Percentiles rank a stretch among this genome's conserved stretches.
These are phyloP conservation scores for Clarireedia sp. DNA, from an alignment of 2,329 filamentous ascomycete species.

Conservation along the genomic window DNA sequence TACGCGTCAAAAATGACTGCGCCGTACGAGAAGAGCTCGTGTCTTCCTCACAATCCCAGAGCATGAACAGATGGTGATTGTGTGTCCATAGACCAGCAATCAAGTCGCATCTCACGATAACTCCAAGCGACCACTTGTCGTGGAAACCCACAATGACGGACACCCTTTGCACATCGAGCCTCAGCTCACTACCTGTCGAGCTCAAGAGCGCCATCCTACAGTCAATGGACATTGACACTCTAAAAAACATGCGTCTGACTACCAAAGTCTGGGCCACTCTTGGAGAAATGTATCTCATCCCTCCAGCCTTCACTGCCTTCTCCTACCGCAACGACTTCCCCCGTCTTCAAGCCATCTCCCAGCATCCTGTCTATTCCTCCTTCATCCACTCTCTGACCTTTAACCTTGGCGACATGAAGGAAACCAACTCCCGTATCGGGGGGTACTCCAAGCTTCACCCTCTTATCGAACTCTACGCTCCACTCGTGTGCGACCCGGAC, in stretches of 20 bases:
- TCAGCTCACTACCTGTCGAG: slow-evolving; percentile 1
- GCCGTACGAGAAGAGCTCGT: too few species aligned
- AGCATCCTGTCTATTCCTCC: slow-evolving; percentile 18
- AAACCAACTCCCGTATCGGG: slow-evolving; percentile 24
- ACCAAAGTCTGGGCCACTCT: background rate
- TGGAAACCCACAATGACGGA: background rate
- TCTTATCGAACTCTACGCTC: slow-evolving; percentile 8
- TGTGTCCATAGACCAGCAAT: background rate
- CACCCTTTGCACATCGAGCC: background rate
- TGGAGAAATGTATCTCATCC: slow-evolving; percentile 13
- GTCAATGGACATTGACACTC: background rate
- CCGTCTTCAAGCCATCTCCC: slow-evolving; percentile 17
- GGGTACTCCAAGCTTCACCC: background rate
- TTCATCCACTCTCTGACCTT: slow-evolving; percentile 15
- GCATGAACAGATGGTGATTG: too few species aligned
- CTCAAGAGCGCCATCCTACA: background rate
- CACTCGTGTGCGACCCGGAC: slow-evolving; percentile 18
- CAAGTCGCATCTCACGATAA: background rate
- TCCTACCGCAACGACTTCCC: slow-evolving; percentile 15
- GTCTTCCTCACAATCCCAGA: too few species aligned
- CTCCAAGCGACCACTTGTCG: too few species aligned
- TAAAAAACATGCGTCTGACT: slow-evolving; percentile 2
- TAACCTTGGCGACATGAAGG: slow-evolving; percentile 25
- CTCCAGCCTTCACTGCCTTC: slow-evolving; percentile 11
- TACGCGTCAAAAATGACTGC: too few species aligned